A percentile compares a stretch with the other conserved stretches of the same genome.
Evolutionary conservation across 75 land plant genomes (phyloP).

Genomic region (Larix kaempferi): DNA sequence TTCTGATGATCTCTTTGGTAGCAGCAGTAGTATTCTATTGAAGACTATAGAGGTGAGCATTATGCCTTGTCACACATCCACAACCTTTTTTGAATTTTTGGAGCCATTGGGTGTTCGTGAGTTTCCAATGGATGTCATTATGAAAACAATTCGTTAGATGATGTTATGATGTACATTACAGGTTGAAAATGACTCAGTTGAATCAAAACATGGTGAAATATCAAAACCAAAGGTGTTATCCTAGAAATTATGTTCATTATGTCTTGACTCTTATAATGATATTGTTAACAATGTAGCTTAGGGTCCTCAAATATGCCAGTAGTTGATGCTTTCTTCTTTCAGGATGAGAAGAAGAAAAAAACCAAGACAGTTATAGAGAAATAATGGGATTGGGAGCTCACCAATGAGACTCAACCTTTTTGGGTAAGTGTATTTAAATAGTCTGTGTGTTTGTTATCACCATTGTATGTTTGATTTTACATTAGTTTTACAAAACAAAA

Average conservation of each 20-base stretch:
- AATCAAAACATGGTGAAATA: constrained; percentile 52
- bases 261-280: not conserved
- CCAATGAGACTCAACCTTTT: constrained; percentile 90
- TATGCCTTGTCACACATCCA: not conserved
- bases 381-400: constrained; percentile 91
- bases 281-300: too few species aligned
- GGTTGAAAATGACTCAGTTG: constrained; percentile 75
- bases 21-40: too few species aligned
- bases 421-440: constrained; percentile 71
- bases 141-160: not conserved
- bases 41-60: too few species aligned
- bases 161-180: constrained; percentile 10
- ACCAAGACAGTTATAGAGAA: constrained; percentile 80
- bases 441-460: too few species aligned
- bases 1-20: too few species aligned
- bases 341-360: constrained; percentile 63
- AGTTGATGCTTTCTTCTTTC: not conserved
- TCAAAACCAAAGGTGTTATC: constrained; percentile 22
- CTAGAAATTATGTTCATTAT: not conserved
- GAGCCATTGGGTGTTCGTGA: not conserved
- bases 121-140: not conserved
- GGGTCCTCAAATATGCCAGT: not conserved
- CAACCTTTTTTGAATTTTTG: not conserved
- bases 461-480: not conserved
- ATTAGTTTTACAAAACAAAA: too few species aligned